phyloP scores from a whole-genome alignment of 352 stramenopile species.

The Stramenopiles sp. region DNA sequence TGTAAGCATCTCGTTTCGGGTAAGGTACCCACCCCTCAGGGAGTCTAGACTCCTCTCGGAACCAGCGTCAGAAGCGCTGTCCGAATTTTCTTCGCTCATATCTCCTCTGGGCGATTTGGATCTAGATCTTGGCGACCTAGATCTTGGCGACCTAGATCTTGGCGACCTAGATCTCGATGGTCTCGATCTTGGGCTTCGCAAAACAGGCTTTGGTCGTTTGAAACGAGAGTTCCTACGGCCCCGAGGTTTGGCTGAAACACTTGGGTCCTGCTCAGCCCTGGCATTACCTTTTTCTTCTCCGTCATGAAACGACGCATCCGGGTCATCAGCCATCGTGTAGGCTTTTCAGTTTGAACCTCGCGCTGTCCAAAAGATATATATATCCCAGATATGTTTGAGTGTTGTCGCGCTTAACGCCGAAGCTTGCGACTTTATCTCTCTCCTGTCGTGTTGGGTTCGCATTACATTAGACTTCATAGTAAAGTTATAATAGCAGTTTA shows the following conservation, averaged over 20 bases:
- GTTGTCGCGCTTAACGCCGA: no score
- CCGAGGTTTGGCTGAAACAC: neutral
- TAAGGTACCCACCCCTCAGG: neutral
- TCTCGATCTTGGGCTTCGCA: neutral
- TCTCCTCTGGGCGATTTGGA: neutral
- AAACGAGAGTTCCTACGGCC: neutral
- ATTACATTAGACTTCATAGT: no score
- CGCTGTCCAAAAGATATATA: no score
- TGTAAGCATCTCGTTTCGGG: no score
- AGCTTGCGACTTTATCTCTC: no score
- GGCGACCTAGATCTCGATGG: no score
- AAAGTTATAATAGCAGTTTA: no score
- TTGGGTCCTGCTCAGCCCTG: neutral
- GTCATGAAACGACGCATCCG: neutral
- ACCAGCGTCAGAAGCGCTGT: neutral
- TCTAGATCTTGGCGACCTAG: neutral
- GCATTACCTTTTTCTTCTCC: neutral
- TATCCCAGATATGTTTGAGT: no score
- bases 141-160: neutral
- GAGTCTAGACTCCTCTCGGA: neutral
- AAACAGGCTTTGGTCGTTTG: neutral
- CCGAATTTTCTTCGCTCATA: neutral
- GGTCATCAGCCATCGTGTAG: neutral
- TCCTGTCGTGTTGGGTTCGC: no score
- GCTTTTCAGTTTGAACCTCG: neutral